These are phyloP conservation scores for Stentor coeruleus DNA, from an alignment of 73 alveolate genomes.

Conservation along the genomic window DNA sequence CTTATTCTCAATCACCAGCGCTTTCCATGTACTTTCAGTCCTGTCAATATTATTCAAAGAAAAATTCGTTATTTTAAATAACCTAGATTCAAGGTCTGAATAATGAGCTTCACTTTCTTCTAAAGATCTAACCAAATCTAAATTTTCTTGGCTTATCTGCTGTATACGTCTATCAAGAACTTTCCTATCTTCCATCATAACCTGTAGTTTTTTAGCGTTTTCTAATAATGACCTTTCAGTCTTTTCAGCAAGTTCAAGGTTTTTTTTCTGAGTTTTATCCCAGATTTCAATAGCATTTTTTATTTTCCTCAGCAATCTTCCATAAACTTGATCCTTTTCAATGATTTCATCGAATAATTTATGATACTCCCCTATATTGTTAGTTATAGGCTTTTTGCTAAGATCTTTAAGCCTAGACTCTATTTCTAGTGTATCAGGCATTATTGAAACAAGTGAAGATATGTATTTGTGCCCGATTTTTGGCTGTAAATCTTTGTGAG, in stretches of 20 bases:
- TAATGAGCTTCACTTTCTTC: constrained; percentile 25
- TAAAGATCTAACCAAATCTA: constrained; percentile 22
- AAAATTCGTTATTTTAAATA: not conserved
- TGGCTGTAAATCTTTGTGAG: not conserved
- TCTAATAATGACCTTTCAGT: not conserved
- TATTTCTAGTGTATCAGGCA: not conserved
- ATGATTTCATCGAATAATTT: constrained; percentile 3
- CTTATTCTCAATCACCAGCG: not conserved
- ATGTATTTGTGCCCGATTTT: not conserved
- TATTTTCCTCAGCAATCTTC: not conserved
- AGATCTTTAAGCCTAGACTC: not conserved
- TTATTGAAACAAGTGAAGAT: not conserved
- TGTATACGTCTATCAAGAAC: not conserved
- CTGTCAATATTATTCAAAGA: not conserved
- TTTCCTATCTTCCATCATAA: not conserved
- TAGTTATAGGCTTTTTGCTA: not conserved
- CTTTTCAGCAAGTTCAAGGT: not conserved
- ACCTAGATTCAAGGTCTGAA: constrained; percentile 26
- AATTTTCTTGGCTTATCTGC: constrained; percentile 33
- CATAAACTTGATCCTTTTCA: not conserved
- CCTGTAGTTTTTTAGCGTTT: constrained; percentile 11
- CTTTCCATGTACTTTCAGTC: not conserved
- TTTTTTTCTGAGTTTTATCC: not conserved
- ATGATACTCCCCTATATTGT: not conserved
- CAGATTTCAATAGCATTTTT: not conserved